Evolutionary conservation across 2,329 filamentous ascomycete species (phyloP), one percentile per base, ranked within the genome.

Genomic region (Epichloe coenophiala): DNA sequence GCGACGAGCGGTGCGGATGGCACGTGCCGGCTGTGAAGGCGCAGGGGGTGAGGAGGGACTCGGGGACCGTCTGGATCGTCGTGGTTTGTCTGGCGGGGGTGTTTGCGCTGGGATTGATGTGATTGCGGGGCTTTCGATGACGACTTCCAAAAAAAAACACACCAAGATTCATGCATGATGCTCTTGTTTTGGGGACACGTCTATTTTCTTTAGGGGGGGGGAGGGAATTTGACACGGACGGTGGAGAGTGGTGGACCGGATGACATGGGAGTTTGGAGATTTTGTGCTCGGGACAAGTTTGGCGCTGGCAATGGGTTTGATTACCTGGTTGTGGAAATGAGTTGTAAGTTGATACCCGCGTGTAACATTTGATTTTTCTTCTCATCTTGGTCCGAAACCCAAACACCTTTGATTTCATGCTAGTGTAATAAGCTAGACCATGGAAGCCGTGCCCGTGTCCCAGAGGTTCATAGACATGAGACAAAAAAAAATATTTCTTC

Each of bases 401-500:
- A 67, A 66, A 68, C 65, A 67, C 65, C 66, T 61, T 67, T 68
- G 61, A 62, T 65, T 67, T 68, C 65, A 68, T 68, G 65, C 66
- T 67, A 66, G 63, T 65, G 64, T 66, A 65, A 64, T 53, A 60
- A 60, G 58, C 59, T 54, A 60, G 58, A 61, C 58, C 57, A 55
- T 63, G 58, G 62, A 59, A 58, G 58, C 55, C 55, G 56, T 48
- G 49, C 38, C 49, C 45, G 47, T 35, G 27, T 54, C 58, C 54
- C 59, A 59, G 56, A 56, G 60, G 59, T 61, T 63, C 59, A 54
- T 52, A 50, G 40, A 48, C 48, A 54, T 57, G 57, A 56, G 36
- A 37, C 37, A 17, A 17, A 54, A 57, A 58, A 57, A 46, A 48
- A 42, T 4, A 35, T 4, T 15, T 27, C 27, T 41, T 51, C 45